These are phyloP conservation scores for Talaromyces islandicus DNA, from an alignment of 2,329 filamentous ascomycete genomes.

Conservation along the genomic window DNA sequence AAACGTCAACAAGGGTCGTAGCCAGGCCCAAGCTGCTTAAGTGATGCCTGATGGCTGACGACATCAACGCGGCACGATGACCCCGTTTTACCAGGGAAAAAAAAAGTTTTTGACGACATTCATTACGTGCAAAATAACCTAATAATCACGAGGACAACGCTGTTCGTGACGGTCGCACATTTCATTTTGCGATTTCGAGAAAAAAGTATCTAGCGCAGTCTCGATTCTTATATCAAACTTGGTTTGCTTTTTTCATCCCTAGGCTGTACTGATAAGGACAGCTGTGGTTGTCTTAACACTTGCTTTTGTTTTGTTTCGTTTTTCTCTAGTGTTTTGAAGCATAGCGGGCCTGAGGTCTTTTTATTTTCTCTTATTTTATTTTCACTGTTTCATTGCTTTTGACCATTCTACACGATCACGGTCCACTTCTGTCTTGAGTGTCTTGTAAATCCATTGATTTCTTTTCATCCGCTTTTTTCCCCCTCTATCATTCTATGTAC, in stretches of 20 bases:
- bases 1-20: slow-evolving; percentile 41
- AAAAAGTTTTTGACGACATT: slow-evolving; percentile 9
- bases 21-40: slow-evolving; percentile 41
- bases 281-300: slow-evolving; percentile 2
- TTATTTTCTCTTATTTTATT: slow-evolving; percentile 12
- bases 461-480: background rate
- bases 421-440: background rate
- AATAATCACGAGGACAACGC: background rate
- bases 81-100: background rate
- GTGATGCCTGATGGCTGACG: slow-evolving; percentile 14
- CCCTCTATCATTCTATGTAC: background rate
- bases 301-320: slow-evolving; percentile 18
- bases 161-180: slow-evolving; percentile 5
- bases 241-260: slow-evolving; percentile 3
- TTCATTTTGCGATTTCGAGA: background rate
- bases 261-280: background rate
- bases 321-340: slow-evolving; percentile 21
- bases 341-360: slow-evolving; percentile 32
- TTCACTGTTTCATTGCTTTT: slow-evolving; percentile 12
- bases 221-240: slow-evolving; percentile 10
- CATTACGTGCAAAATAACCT: slow-evolving; percentile 3
- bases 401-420: background rate
- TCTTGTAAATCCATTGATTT: background rate
- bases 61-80: background rate
- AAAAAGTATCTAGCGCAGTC: background rate